phyloP scores from a whole-genome alignment of 257 asterid genomes.

The Perilla frutescens region DNA sequence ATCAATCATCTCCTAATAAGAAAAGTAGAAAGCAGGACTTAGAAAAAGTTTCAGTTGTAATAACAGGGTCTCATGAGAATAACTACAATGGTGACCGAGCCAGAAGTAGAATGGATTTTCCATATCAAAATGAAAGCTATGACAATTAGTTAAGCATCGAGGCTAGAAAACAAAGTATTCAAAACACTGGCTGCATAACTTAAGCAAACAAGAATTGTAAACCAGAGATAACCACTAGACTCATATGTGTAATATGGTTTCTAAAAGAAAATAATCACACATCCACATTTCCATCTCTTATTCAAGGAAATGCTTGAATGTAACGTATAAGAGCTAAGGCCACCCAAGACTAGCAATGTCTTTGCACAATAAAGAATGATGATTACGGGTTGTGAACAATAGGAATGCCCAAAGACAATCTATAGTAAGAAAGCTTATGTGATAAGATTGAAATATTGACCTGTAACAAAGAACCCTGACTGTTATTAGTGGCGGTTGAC shows the following conservation, averaged over 20 bases:
- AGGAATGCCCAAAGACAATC: constrained; percentile 4
- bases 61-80: not conserved
- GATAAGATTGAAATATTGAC: constrained; percentile 46
- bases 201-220: constrained; percentile 4
- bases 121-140: constrained; percentile 7
- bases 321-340: not conserved
- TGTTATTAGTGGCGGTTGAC: constrained; percentile 62
- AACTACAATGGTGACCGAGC: constrained; percentile 7
- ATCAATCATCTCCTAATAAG: not conserved
- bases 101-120: not conserved
- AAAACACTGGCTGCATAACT: constrained; percentile 14
- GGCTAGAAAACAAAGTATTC: not conserved
- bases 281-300: constrained; percentile 9
- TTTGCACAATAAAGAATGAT: constrained; percentile 8
- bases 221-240: not conserved
- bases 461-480: constrained; percentile 74
- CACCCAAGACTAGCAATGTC: constrained; percentile 10
- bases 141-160: constrained; percentile 24
- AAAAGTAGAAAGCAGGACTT: not conserved
- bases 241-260: not conserved
- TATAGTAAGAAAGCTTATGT: constrained; percentile 9
- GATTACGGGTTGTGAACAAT: constrained; percentile 2
- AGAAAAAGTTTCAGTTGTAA: constrained; percentile 8
- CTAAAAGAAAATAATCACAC: not conserved
- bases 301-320: constrained; percentile 20